Evolutionary conservation across 2,329 filamentous ascomycete genomes (phyloP), one percentile per base, ranked within the genome.

Genomic region (Kalaharituber pfeilii): DNA sequence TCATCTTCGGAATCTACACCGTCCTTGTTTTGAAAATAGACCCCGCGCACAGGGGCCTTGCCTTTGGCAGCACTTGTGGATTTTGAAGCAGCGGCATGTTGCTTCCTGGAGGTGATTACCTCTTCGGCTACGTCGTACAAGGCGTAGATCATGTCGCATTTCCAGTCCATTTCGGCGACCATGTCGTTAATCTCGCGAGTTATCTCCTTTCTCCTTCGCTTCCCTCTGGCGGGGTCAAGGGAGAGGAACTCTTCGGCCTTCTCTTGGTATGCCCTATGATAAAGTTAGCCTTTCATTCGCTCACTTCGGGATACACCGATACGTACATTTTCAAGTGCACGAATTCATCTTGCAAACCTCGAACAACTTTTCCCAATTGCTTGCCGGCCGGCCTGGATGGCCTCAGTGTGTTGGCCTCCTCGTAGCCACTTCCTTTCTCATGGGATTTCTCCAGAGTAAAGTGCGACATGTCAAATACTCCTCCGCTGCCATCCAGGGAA

Each of bases 81-180:
- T 15, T 11, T 5, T 20, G 15, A 13, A 25, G 42, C 25, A 25
- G 39, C 7, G 3, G 13, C 11, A 22, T 47, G 42, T 22, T 18
- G 42, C 5, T 15, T 15, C 24, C 18, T 15, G n/a, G 42, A 18
- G 42, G 5, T 29, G 49, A 30, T 33, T 47, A 61, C 56, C 50
- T 59, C 59, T 49, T 64, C 62, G 45, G 63, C 62, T 49, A 64
- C 62, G 50, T 64, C 62, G 25, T 63, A 64, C 28, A 64, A 53
- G 9, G 62, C 62, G 47, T 64, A 64, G 5, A 64, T 64, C 45
- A 63, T 62, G 26, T 64, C 62, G 9, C 58, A 59, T 29, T 64
- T 64, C 36, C 61, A 61, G 33, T 63, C 62, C 61, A 64, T 63
- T 30, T 63, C 57, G 11, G 56, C 58, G 28, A 63, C 62, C 26